phyloP scores from a whole-genome alignment of 306 rosid species.

The Lathyrus tuberosus region DNA sequence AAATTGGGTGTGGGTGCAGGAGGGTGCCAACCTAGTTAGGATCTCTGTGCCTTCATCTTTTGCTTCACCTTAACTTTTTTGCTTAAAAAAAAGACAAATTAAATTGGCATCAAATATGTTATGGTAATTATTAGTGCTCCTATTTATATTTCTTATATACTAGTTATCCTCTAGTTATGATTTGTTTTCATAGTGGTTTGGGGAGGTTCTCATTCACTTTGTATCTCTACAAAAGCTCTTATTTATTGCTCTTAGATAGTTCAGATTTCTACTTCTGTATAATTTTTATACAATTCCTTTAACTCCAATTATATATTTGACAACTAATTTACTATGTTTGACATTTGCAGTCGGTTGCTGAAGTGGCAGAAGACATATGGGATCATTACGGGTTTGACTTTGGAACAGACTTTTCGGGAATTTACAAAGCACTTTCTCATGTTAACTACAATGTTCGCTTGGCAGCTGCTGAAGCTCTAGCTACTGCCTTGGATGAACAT shows the following conservation, averaged over 20 bases:
- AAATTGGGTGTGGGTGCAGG: background rate
- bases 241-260: background rate
- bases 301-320: constrained; percentile 2
- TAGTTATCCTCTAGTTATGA: background rate
- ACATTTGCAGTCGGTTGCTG: constrained; percentile 78
- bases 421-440: constrained; percentile 86
- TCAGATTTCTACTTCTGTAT: background rate
- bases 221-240: background rate
- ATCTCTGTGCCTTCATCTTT: too few species aligned
- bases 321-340: constrained; percentile 20
- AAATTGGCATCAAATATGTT: constrained; percentile 5
- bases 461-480: constrained; percentile 94
- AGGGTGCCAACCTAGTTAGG: too few species aligned
- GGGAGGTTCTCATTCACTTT: background rate
- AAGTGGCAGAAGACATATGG: constrained; percentile 92
- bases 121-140: constrained; percentile 5
- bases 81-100: background rate
- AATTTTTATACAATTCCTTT: constrained; percentile 14
- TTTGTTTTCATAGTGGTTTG: background rate
- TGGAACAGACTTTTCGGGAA: constrained; percentile 89
- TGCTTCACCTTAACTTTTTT: too few species aligned
- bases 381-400: constrained; percentile 92
- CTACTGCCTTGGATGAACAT: constrained; percentile 92
- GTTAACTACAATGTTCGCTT: constrained; percentile 76
- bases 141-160: too few species aligned